Evolutionary conservation across 371 early-diverging fungal genomes (phyloP).

Genomic region (Syncephalastrum contaminatum): DNA sequence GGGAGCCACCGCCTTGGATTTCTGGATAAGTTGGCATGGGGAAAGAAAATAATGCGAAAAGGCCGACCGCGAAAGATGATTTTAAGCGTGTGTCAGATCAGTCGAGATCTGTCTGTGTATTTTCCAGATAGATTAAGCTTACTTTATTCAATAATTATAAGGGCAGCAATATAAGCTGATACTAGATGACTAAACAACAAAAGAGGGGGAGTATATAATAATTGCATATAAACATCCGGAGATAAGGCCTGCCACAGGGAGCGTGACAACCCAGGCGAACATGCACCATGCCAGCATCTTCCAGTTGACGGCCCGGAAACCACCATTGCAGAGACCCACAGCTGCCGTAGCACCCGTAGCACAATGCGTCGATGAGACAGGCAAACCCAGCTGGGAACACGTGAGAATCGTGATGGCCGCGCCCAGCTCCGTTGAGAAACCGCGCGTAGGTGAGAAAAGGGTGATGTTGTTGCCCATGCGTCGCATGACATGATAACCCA

Average conservation of each 20-base stretch:
- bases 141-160: too few species aligned
- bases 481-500: slow-evolving; percentile 75
- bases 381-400: slow-evolving; percentile 78
- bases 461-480: slow-evolving; percentile 84
- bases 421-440: slow-evolving; percentile 83
- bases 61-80: too few species aligned
- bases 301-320: slow-evolving; percentile 78
- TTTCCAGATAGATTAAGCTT: too few species aligned
- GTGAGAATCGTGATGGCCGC: slow-evolving; percentile 84
- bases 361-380: slow-evolving; percentile 90
- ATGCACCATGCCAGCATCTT: slow-evolving; percentile 67
- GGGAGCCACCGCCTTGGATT: slow-evolving; percentile 74
- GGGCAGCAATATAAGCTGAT: too few species aligned
- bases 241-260: slow-evolving; percentile 72
- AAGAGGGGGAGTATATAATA: slow-evolving; percentile 54
- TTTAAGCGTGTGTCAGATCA: too few species aligned
- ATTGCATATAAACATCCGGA: slow-evolving; percentile 73
- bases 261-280: slow-evolving; percentile 78
- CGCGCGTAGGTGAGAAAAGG: slow-evolving; percentile 81
- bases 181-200: not conserved
- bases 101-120: not conserved
- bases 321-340: slow-evolving; percentile 83
- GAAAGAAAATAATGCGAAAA: too few species aligned
- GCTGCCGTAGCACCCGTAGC: slow-evolving; percentile 82
- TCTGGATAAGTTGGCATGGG: slow-evolving; percentile 13